phyloP scores from a whole-genome alignment of 352 stramenopile species.

The Globisporangium lucens region DNA sequence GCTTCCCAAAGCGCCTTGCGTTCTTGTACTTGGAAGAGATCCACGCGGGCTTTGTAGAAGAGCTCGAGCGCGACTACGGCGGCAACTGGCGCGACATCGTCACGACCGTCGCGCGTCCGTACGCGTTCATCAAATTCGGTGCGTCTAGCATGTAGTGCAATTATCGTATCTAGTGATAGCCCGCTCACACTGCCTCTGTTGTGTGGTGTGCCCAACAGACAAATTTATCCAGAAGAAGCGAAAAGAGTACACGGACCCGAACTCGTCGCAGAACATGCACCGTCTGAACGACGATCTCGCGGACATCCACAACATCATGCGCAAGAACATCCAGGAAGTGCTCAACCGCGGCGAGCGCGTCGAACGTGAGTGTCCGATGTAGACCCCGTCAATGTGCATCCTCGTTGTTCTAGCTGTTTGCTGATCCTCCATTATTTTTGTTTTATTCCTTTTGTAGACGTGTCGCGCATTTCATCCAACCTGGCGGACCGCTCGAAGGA shows the following conservation, averaged over 20 bases:
- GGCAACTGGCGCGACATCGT: slow-evolving; percentile 90
- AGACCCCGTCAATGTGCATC: too few species aligned
- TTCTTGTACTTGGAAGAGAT: slow-evolving; percentile 98
- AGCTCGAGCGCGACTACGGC: slow-evolving; percentile 92
- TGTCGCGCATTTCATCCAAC: slow-evolving; percentile 88
- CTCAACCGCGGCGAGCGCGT: slow-evolving; percentile 89
- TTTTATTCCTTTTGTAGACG: slow-evolving; percentile 36
- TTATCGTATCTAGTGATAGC: not conserved
- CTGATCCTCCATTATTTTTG: too few species aligned
- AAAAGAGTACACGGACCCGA: slow-evolving; percentile 97
- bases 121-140: slow-evolving; percentile 99
- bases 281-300: slow-evolving; percentile 96
- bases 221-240: slow-evolving; percentile 97
- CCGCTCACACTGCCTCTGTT: not conserved
- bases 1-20: slow-evolving; percentile 96
- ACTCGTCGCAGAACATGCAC: slow-evolving; percentile 93
- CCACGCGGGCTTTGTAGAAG: slow-evolving; percentile 91
- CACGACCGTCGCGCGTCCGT: slow-evolving; percentile 95
- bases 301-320: slow-evolving; percentile 99
- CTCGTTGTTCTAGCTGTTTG: too few species aligned
- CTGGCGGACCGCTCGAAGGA: slow-evolving; percentile 93
- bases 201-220: slow-evolving; percentile 40
- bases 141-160: slow-evolving; percentile 10
- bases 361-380: slow-evolving; percentile 49
- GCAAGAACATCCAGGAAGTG: slow-evolving; percentile 97